Base-by-base conservation (phyloP, 2,329 filamentous ascomycete species). In the Pestalotiopsis sp. region DNA sequence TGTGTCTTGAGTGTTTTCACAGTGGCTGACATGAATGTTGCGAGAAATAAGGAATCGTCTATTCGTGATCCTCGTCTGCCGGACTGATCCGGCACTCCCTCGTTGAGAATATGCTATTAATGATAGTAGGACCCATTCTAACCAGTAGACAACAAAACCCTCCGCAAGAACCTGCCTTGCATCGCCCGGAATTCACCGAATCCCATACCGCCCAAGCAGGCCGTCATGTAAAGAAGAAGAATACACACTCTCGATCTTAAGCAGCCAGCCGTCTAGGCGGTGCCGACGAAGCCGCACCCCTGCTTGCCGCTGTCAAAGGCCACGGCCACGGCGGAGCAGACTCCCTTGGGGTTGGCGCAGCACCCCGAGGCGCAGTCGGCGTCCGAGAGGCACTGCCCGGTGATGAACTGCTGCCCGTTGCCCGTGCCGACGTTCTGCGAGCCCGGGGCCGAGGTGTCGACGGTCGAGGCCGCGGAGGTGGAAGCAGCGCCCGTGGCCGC, bases 371-470 rank as follows among this genome's bases (percentile, higher is more conserved):
- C 73, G 52, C 75, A 77, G 61, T 76, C 74, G 2, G 75, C 75
- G 62, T 77, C 75, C 64, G 70, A 73, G 1, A 71, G 64, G 66
- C 76, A 78, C 68, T 72, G 71, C 3, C 74, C 75, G 2, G 74
- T 76, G 67, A 78, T 78, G 69, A 77, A 77, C 67, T 78, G 75
- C 2, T 59, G 60, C 11, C 71, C 74, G 35, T 72, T 64, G 3
- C 66, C 71, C 14, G 69, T 68, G 40, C 75, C 75, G 4, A 76
- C 73, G 62, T 75, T 75, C 66, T 71, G 64, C 17, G 67, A 61
- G 9, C 77, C 77, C 2, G 73, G 63, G 20, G 69, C 66, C 24
- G 59, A 67, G 40, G 69, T 22, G 60, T 71, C 59, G 9, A 69
- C 44, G 9, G 52, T 35, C 2, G 64, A 66, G 0, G 59, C 40